These are phyloP conservation scores for Ramularia endophylla DNA, from an alignment of 2,329 filamentous ascomycete species.

Conservation along the genomic window DNA sequence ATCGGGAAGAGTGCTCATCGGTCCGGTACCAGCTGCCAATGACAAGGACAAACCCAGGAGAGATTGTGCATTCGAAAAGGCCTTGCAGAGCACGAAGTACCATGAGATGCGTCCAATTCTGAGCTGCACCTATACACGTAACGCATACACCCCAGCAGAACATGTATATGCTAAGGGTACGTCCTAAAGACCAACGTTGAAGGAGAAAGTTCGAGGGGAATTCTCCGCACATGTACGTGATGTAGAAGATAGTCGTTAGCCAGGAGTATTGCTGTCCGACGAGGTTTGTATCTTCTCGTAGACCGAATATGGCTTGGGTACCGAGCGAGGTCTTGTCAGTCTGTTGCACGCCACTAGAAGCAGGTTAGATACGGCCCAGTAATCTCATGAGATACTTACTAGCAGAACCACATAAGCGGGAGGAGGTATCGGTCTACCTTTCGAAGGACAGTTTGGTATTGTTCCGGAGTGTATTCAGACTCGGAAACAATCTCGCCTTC, in stretches of 20 bases:
- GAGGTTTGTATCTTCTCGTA: conserved; percentile 42
- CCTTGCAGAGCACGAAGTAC: conserved; percentile 32
- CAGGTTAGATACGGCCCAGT: too few relatives aligned
- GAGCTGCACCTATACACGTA: conserved; percentile 26
- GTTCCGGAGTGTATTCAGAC: conserved; percentile 22
- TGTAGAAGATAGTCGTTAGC: conserved; percentile 40
- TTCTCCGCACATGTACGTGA: conserved; percentile 36
- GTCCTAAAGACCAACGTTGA: conserved; percentile 33
- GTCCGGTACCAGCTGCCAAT: conserved; percentile 32
- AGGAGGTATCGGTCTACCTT: conserved; percentile 44
- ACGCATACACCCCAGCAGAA: conserved; percentile 26
- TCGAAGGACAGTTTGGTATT: conserved; percentile 24
- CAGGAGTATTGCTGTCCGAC: conserved; percentile 35
- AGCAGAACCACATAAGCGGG: conserved; percentile 44
- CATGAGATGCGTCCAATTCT: conserved; percentile 33
- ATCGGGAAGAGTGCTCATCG: conserved; percentile 31
- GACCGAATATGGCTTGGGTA: conserved; percentile 43
- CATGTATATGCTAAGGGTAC: conserved; percentile 34
- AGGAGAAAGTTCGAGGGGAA: conserved; percentile 32
- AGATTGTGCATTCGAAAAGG: conserved; percentile 35
- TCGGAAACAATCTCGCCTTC: not conserved
- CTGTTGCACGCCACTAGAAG: conserved; percentile 41
- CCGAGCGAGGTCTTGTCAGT: conserved; percentile 39
- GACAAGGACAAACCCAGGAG: conserved; percentile 32
- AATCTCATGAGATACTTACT: not conserved